phyloP scores from a whole-genome alignment of 2,329 filamentous ascomycete genomes.

The Phialemonium atrogriseum region DNA sequence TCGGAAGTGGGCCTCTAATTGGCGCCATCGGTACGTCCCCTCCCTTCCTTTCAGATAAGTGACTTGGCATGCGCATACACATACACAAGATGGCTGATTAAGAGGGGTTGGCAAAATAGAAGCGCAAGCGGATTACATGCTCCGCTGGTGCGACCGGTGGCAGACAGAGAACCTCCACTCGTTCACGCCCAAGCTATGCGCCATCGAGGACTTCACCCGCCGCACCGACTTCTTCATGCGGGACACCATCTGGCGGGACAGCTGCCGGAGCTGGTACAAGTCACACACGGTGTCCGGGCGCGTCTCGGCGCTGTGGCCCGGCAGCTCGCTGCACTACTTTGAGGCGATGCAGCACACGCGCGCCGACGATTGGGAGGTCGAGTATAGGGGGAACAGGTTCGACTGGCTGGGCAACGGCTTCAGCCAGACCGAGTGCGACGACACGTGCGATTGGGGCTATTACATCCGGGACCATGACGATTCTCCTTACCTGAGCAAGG shows the following conservation, averaged over 20 bases:
- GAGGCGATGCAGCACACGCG: conserved; percentile 7
- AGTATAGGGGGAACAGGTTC: conserved; percentile 1
- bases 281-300: too few species aligned
- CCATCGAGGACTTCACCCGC: conserved; percentile 38
- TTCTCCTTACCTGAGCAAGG: too few species aligned
- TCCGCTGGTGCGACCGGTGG: conserved; percentile 38
- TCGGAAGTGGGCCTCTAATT: conserved; percentile 30
- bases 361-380: not conserved
- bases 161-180: conserved; percentile 37
- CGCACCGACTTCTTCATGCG: conserved; percentile 34
- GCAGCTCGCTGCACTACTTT: conserved; percentile 9
- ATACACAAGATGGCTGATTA: too few species aligned
- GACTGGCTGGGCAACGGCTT: not conserved
- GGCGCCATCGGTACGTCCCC: conserved; percentile 34
- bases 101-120: too few species aligned
- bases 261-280: conserved; percentile 39
- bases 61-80: too few species aligned
- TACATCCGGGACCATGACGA: too few species aligned
- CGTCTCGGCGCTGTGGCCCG: conserved; percentile 8
- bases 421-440: too few species aligned
- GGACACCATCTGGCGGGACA: conserved; percentile 33
- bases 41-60: too few species aligned
- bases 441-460: too few species aligned
- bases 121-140: conserved; percentile 39
- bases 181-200: conserved; percentile 32